Evolutionary conservation across 768 basidiomycete genomes (phyloP), one percentile per base, ranked within the genome.

Genomic region (Antrodiella citrinella): DNA sequence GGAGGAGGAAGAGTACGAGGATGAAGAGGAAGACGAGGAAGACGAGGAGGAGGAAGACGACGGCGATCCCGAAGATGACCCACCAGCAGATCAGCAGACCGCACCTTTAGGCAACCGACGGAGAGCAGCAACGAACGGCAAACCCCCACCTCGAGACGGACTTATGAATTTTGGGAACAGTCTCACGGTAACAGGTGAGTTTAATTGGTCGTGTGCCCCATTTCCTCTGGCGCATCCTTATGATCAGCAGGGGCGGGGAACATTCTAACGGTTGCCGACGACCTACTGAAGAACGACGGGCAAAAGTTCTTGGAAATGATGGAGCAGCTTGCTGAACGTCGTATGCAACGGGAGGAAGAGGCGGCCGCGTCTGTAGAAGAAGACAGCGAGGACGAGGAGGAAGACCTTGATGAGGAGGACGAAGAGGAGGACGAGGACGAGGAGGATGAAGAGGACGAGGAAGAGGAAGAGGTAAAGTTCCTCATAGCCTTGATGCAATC

Each of bases 231-330:
- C 43, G 44, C 44, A 44, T 53, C 51, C 55, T 56, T 54, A 50
- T 55, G 58, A 41, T 57, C 54, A 61, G 49, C 57, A 86, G 86
- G 84, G 49, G 84, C 84, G 66, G 93, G 91, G 61, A 94, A 93
- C 61, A 97, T 99, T 64, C 76, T 99, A 42, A 99, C 96, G 19
- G 95, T 99, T 48, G 96, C 96, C 43, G 96, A 99, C 63, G 96
- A 99, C 70, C 79, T 99, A 42, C 76, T 99, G 59, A 96, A 96
- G 75, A 98, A 98, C 61, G 94, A 99, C 61, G 95, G 95, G 2
- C 91, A 93, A 62, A 97, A 96, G 72, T 99, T 99, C 72, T 72
- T 99, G 59, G 96, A 99, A 73, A 99, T 99, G 96, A 99, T 99
- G 96, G 96, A 98, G 66, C 92, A 95, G 68, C 78, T 99, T 18